Evolutionary conservation across 345 rosid species (phyloP).

Genomic region (Acer campestre): DNA sequence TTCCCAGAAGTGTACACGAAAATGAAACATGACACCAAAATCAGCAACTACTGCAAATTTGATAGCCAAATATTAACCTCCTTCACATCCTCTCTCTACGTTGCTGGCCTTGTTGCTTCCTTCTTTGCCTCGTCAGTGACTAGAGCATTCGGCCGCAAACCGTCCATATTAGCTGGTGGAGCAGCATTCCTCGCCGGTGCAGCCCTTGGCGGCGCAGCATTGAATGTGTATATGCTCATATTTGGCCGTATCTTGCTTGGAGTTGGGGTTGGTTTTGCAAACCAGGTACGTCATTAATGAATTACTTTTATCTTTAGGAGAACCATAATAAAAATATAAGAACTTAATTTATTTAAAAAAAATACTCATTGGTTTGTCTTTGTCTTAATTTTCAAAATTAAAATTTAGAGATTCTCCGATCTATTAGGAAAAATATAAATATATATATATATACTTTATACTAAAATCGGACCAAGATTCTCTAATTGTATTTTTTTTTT

Average conservation of each 20-base stretch:
- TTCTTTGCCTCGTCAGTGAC: conserved; percentile 64
- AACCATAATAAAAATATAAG: no score
- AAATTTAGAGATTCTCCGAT: no score
- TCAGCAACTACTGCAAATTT: conserved; percentile 74
- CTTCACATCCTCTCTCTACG: conserved; percentile 77
- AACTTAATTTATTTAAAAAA: no score
- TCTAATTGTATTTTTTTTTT: no score
- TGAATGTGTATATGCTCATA: conserved; percentile 57
- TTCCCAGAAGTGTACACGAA: conserved; percentile 54
- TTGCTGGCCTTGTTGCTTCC: conserved; percentile 66
- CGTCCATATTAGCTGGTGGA: conserved; percentile 62
- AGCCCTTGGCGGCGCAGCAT: conserved; percentile 59
- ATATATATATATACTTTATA: no score
- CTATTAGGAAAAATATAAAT: no score
- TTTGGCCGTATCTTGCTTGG: conserved; percentile 73
- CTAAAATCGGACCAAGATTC: no score
- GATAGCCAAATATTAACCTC: conserved; percentile 69
- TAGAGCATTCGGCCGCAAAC: conserved; percentile 59
- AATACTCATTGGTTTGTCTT: no score
- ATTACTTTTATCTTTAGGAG: no score
- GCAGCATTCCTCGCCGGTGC: conserved; percentile 63
- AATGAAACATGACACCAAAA: conserved; percentile 50
- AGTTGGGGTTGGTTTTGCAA: conserved; percentile 71
- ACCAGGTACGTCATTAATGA: conserved; percentile 49
- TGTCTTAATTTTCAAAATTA: no score